phyloP scores from a whole-genome alignment of 2,329 filamentous ascomycete genomes.

The Penicillium aurantiogriseum region DNA sequence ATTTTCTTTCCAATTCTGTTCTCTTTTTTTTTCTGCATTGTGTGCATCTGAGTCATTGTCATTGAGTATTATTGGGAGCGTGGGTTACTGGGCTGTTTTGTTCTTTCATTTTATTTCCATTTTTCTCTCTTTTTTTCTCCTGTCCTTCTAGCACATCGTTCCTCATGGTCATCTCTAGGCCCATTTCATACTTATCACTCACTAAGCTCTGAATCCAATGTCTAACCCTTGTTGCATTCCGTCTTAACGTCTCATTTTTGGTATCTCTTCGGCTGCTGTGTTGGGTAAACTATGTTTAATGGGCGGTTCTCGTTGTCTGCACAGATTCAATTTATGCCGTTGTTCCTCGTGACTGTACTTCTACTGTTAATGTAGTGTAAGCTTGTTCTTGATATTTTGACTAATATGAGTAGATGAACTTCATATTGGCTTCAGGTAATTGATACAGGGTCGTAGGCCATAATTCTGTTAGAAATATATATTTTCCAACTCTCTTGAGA shows the following conservation, averaged over 20 bases:
- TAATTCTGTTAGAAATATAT: too few species aligned
- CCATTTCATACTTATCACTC: constrained; percentile 20
- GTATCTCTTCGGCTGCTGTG: not conserved
- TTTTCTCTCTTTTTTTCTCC: constrained; percentile 22
- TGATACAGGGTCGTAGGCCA: not conserved
- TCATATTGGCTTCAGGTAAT: not conserved
- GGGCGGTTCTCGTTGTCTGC: not conserved
- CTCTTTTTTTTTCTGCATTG: constrained; percentile 22
- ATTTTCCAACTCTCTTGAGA: not conserved
- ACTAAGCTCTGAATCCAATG: constrained; percentile 17
- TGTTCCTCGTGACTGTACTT: not conserved
- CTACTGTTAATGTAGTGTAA: not conserved
- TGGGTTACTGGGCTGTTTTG: constrained; percentile 24
- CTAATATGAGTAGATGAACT: not conserved
- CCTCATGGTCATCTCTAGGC: constrained; percentile 28
- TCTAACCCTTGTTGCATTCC: constrained; percentile 8
- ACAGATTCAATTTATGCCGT: not conserved
- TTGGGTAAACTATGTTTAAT: not conserved
- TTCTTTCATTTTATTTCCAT: constrained; percentile 22
- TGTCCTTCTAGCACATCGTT: constrained; percentile 30
- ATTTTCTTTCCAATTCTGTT: constrained; percentile 9
- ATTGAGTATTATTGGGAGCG: constrained; percentile 32
- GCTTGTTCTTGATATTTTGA: not conserved
- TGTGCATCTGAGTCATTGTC: constrained; percentile 31
- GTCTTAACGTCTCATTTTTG: not conserved